Percentiles rank a stretch among this genome's conserved stretches.
These are phyloP conservation scores for Aspergillus brunneoviolaceus DNA, from an alignment of 2,329 filamentous ascomycete species.

Conservation along the genomic window DNA sequence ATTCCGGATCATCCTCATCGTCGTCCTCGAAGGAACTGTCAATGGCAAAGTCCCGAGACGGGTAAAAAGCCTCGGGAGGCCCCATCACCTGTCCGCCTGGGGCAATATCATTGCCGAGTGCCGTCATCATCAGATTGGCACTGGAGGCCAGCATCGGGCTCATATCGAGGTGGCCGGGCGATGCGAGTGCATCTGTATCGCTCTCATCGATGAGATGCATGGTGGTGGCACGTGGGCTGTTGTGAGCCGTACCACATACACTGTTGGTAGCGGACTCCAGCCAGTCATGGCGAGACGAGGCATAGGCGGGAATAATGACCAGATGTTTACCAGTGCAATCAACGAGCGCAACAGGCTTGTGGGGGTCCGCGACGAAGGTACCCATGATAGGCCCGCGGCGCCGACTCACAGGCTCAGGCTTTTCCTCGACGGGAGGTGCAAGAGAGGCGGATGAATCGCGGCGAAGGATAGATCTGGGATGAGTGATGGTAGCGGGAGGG, in stretches of 20 bases:
- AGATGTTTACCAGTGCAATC: constrained; percentile 50
- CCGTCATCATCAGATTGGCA: constrained; percentile 76
- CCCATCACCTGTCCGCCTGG: constrained; percentile 65
- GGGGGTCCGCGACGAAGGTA: constrained; percentile 49
- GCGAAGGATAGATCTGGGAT: constrained; percentile 51
- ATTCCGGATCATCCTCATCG: constrained; percentile 64
- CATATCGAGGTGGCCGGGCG: constrained; percentile 37
- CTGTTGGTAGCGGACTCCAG: constrained; percentile 44
- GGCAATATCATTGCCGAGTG: constrained; percentile 56
- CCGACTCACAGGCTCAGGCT: constrained; percentile 32
- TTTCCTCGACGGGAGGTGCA: constrained; percentile 43
- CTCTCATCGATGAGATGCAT: constrained; percentile 45
- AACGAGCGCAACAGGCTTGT: constrained; percentile 49
- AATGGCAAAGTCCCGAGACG: constrained; percentile 57
- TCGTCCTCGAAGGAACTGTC: constrained; percentile 62
- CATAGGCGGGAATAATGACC: constrained; percentile 49
- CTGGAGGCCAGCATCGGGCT: constrained; percentile 65
- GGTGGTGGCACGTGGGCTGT: constrained; percentile 43
- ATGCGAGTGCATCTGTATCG: constrained; percentile 44
- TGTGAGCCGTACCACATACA: constrained; percentile 42
- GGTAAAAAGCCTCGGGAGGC: constrained; percentile 73
- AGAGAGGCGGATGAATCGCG: constrained; percentile 49
- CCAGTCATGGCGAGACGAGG: constrained; percentile 48
- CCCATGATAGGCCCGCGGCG: constrained; percentile 49
- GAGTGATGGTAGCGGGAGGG: constrained; percentile 48